Evolutionary conservation across 2,329 filamentous ascomycete genomes (phyloP).

Genomic region (Xylaria sp.): DNA sequence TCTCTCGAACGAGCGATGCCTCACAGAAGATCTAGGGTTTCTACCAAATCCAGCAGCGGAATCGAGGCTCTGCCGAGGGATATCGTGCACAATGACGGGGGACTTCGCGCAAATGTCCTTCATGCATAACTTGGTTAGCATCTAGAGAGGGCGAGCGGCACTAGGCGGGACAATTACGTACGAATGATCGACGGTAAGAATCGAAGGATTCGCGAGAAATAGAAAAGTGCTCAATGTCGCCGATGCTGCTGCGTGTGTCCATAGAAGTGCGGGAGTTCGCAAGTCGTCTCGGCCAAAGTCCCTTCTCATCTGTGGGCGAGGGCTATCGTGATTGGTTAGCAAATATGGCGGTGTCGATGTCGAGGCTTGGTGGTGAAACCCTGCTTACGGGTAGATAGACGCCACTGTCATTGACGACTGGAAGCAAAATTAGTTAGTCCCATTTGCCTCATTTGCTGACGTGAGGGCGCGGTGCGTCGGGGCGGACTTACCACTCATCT

Average conservation of each 20-base stretch:
- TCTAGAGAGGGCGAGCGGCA: not conserved
- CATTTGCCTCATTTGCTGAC: slow-evolving; percentile 7
- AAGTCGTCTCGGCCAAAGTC: slow-evolving; percentile 74
- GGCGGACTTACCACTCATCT: slow-evolving; percentile 76
- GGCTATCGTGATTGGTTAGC: slow-evolving; percentile 64
- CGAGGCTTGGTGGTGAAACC: slow-evolving; percentile 7
- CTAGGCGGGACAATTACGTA: slow-evolving; percentile 60
- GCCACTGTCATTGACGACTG: slow-evolving; percentile 95
- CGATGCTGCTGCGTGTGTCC: slow-evolving; percentile 68
- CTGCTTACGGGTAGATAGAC: slow-evolving; percentile 87
- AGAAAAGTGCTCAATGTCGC: slow-evolving; percentile 91
- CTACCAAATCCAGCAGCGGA: slow-evolving; percentile 73
- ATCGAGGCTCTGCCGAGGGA: slow-evolving; percentile 82
- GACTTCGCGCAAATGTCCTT: slow-evolving; percentile 89
- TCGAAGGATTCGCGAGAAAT: slow-evolving; percentile 98
- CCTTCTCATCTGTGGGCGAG: slow-evolving; percentile 87
- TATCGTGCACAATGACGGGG: slow-evolving; percentile 72
- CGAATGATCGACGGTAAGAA: slow-evolving; percentile 94
- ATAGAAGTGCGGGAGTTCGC: slow-evolving; percentile 65
- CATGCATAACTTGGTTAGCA: slow-evolving; percentile 24
- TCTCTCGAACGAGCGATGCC: slow-evolving; percentile 67
- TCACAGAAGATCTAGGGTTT: slow-evolving; percentile 70
- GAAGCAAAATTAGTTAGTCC: slow-evolving; percentile 38
- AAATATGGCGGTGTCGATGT: slow-evolving; percentile 35
- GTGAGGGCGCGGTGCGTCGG: slow-evolving; percentile 25